Evolutionary conservation across 768 basidiomycete genomes (phyloP), one percentile per base, ranked within the genome.

Genomic region (Paxillus rubicundulus): DNA sequence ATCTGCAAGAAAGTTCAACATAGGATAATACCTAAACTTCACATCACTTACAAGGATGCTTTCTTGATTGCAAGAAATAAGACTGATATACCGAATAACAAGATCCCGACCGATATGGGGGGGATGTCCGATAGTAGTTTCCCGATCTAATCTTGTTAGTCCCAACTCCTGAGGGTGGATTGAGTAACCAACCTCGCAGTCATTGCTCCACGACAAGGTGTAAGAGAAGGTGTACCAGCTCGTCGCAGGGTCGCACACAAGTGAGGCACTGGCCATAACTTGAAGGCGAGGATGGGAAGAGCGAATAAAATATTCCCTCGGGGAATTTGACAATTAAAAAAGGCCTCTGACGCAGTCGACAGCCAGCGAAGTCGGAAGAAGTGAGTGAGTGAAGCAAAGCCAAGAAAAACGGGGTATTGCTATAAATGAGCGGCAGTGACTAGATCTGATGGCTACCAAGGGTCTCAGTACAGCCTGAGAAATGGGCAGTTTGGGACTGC

Each of bases 111-210:
- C 56, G 77, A 79, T 61, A 86, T 80, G 55, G 86, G 73, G 18
- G 87, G 87, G 49, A 89, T 81, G 55, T 86, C 84, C 16, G 79
- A 71, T 41, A 89, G 72, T 38, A 87, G 63, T 56, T 73, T 69
- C 52, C 81, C 78, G 38, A 86, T 69, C 84, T 87, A 47, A 17
- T 57, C 28, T 51, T 27, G 45, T 58, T 37, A 61, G 56, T 47
- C 12, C 21, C 4, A 10, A 32, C 17, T 44, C 13, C 48, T n/a
- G n/a, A 30, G 13, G n/a, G 38, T 33, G 20, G 21, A 51, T 17
- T 9, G 38, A 45, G 28, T 60, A 20, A 72, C 80, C 49, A 42
- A 82, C 82, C 58, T 76, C 72, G 53, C 66, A 68, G 61, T 77
- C 70, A 53, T 69, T 64, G 53, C 72, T 77, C 56, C 77, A 66